These are phyloP conservation scores for Camelina laxa DNA, from an alignment of 345 rosid genomes.

Conservation along the genomic window DNA sequence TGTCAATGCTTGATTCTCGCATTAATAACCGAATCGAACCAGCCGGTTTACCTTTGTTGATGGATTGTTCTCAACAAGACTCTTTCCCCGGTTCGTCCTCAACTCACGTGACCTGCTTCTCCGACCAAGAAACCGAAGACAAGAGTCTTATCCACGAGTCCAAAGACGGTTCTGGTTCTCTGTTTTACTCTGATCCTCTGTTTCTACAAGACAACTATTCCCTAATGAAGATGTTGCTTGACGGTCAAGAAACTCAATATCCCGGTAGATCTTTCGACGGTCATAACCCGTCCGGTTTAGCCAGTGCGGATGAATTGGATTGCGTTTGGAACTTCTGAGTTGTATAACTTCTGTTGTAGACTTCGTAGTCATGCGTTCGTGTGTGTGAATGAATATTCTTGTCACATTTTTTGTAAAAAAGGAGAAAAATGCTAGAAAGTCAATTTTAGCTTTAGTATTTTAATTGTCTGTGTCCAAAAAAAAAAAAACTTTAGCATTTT, in stretches of 20 bases:
- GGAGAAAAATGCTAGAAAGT: slow-evolving; percentile 15
- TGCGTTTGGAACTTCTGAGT: slow-evolving; percentile 59
- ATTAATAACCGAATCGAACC: slow-evolving; percentile 41
- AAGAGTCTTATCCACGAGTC: slow-evolving; percentile 46
- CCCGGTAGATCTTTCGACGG: slow-evolving; percentile 26
- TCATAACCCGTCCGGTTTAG: slow-evolving; percentile 36
- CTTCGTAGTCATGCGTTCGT: slow-evolving; percentile 31
- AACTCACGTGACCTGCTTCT: slow-evolving; percentile 91
- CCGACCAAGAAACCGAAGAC: slow-evolving; percentile 55
- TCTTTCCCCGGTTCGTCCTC: slow-evolving; percentile 38
- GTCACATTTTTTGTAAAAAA: slow-evolving; percentile 33
- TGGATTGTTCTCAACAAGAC: slow-evolving; percentile 57
- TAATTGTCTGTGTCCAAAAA: background rate
- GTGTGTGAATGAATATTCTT: slow-evolving; percentile 28
- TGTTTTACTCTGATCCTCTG: slow-evolving; percentile 53
- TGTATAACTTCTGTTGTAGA: slow-evolving; percentile 30
- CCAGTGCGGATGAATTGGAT: slow-evolving; percentile 48
- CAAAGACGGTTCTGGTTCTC: slow-evolving; percentile 45
- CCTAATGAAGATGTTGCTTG: slow-evolving; percentile 55
- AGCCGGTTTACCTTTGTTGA: slow-evolving; percentile 58
- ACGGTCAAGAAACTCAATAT: slow-evolving; percentile 43
- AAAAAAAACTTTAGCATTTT: slow-evolving; percentile 1
- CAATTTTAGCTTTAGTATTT: slow-evolving; percentile 12
- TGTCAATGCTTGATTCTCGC: slow-evolving; percentile 45
- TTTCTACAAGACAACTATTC: slow-evolving; percentile 57